These are phyloP conservation scores for Nakaseomyces nivariensis DNA, from an alignment of 1,139 yeast genomes.

Conservation along the genomic window DNA sequence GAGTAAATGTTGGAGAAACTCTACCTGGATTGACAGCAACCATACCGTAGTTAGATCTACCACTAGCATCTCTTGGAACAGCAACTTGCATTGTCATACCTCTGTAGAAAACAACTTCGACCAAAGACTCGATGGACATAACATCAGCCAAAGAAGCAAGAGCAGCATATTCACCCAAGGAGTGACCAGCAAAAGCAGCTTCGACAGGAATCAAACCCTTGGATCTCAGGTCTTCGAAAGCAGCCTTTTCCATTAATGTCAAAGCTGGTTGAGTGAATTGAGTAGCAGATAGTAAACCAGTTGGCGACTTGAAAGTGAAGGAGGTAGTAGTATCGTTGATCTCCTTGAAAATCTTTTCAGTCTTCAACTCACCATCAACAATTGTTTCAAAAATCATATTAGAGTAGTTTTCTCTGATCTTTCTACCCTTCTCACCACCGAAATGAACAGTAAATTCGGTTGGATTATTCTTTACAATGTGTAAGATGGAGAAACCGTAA, in stretches of 20 bases:
- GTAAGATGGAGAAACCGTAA: slow-evolving; percentile 93
- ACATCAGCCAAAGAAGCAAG: slow-evolving; percentile 95
- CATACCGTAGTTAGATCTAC: slow-evolving; percentile 99
- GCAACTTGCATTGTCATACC: slow-evolving; percentile 99
- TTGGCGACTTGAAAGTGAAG: slow-evolving; percentile 82
- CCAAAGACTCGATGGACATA: slow-evolving; percentile 96
- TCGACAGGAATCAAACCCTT: slow-evolving; percentile 93
- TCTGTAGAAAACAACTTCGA: slow-evolving; percentile 97
- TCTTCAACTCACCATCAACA: slow-evolving; percentile 70
- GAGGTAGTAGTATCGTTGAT: slow-evolving; percentile 75
- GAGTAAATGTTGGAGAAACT: slow-evolving; percentile 78
- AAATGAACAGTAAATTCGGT: slow-evolving; percentile 90
- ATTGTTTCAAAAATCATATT: slow-evolving; percentile 97
- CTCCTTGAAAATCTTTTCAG: slow-evolving; percentile 92
- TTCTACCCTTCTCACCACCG: slow-evolving; percentile 97
- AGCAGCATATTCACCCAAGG: slow-evolving; percentile 97
- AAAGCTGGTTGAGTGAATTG: slow-evolving; percentile 99
- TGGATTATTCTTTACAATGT: slow-evolving; percentile 93
- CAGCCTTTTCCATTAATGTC: slow-evolving; percentile 98
- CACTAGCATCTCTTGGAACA: slow-evolving; percentile 89
- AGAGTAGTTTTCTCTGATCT: slow-evolving; percentile 86
- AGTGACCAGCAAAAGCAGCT: slow-evolving; percentile 96
- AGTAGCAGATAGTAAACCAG: slow-evolving; percentile 93
- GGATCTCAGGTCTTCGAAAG: slow-evolving; percentile 92
- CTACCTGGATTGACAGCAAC: slow-evolving; percentile 96